Base-by-base conservation (phyloP, 495 filamentous ascomycete genomes). In the Cudoniella acicularis region DNA sequence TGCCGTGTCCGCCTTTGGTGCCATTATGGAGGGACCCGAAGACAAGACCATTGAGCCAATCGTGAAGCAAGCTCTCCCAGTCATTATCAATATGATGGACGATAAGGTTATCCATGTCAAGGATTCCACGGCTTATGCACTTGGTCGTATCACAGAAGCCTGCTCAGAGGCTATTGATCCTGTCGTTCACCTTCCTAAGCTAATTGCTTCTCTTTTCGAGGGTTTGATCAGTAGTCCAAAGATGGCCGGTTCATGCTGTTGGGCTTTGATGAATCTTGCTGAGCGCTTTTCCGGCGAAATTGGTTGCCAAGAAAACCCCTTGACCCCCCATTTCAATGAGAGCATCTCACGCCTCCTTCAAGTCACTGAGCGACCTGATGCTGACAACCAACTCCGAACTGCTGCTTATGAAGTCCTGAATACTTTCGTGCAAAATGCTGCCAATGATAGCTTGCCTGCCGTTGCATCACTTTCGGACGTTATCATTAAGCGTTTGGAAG, bases 401-500 rank as follows among this genome's bases (percentile, higher is more conserved):
- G 95, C 94, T 49, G 92, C 93, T n/a, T 98, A 98, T 64, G 94
- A 98, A 71, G 94, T 98, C 43, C 81, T 98, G 30, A 96, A 92
- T 73, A 85, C 90, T 0, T 98, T 97, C 66, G 89, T 98, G 49
- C 85, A 86, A 56, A 94, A 91, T 70, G 82, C 92, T 61, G 95
- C 92, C 17, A 87, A 87, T 54, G 91, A 96, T 64, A 94, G 87
- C 72, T 78, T 98, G 52, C 74, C 77, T 13, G 82, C 90, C 65
- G 84, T 98, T 67, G 94, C 88, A 8, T 84, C 77, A 17, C 80
- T 98, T 36, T 93, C 87, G 6, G 84, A 88, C 49, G 85, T 96
- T 20, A 86, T 96, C 60, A 80, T 98, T 60, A 85, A 93, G 70
- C 89, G 94, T 42, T 78, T 98, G 23, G 88, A 96, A 72, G 87